Conservation (phyloP, 2,329 filamentous ascomycete genomes). For the Dryadomyces quercivorus region DNA sequence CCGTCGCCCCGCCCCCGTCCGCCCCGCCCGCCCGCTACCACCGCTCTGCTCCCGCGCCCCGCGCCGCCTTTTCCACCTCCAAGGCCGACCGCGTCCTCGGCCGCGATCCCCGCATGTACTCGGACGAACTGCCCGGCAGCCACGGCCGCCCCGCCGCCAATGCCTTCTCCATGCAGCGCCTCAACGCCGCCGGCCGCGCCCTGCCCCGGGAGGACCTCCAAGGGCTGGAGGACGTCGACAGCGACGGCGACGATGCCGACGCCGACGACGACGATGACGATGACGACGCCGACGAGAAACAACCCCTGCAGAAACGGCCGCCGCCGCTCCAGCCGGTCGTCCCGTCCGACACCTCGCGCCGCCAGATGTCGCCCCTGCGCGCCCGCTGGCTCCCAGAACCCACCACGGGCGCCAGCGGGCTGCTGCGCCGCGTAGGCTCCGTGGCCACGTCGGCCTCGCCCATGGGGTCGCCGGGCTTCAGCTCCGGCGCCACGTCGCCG, state of each 20-base stretch:
- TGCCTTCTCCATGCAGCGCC: constrained; percentile 31
- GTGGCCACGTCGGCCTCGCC: neutral
- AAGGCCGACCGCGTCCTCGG: constrained; percentile 48
- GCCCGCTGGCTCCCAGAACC: constrained; percentile 11
- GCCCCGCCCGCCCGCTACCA: constrained; percentile 6
- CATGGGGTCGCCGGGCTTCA: neutral
- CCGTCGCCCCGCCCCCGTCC: constrained; percentile 2
- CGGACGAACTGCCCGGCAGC: constrained; percentile 23
- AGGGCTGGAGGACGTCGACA: constrained; percentile 15
- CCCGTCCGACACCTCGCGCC: neutral
- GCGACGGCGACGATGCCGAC: neutral
- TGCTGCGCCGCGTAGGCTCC: constrained; percentile 2
- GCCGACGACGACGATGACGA: constrained; percentile 25
- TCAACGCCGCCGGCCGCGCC: constrained; percentile 32
- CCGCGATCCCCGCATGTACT: constrained; percentile 42
- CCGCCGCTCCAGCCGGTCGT: neutral
- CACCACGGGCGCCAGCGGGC: constrained; percentile 5
- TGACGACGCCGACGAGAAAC: constrained; percentile 23
- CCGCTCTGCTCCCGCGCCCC: constrained; percentile 12
- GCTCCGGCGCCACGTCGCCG: neutral
- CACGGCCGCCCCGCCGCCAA: constrained; percentile 9
- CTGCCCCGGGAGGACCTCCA: constrained; percentile 10
- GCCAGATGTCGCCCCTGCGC: constrained; percentile 6
- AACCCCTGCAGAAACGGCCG: neutral
- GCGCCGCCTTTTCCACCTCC: constrained; percentile 28